Evolutionary conservation across 441 rosid species (phyloP), one percentile per base, ranked within the genome.

Genomic region (Flueggea neowawraea): DNA sequence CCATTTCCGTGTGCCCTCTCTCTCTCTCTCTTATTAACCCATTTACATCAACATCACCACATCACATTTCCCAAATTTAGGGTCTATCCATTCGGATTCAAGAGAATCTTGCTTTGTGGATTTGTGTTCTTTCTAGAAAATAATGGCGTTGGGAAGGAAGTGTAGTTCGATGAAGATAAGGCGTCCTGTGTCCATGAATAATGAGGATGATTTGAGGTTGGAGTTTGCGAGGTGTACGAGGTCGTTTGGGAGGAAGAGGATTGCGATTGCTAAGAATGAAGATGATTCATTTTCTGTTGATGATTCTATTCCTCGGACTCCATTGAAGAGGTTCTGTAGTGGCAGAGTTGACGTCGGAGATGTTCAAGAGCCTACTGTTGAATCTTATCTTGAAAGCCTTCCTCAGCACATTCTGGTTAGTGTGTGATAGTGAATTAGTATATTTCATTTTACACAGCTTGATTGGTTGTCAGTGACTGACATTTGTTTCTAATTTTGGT

Each of bases 401-500:
- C 96, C 95, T 39, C 93, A 74, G 67, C 96, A 93, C 41, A 63
- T 93, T 14, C 70, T 93, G 83, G 97, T 90, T 52, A 70, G 91
- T 72, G 1, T 33, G 11, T 13, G n/a, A n/a, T 9, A 9, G 2
- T 28, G 16, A 10, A 12, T n/a, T 31, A 0, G 6, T 33, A 33
- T 3, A 6, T 3, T 11, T 13, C 12, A 5, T 3, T 45, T 9
- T 9, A 2, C 8, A 3, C 9, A 11, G 3, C 8, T 45, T 45
- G 13, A 2, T 13, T 3, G 12, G 9, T 45, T 13, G 14, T 45
- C 8, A 33, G 51, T 59, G 49, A 31, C 12, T n/a, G 50, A 64
- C 52, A 49, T 6, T n/a, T 10, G 31, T 59, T 53, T 49, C 43
- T 51, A n/a, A 22, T 65, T 53, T 12, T 45, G 61, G 6, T 4